phyloP scores from a whole-genome alignment of 805 yeast species.

The Metschnikowia lunata region DNA sequence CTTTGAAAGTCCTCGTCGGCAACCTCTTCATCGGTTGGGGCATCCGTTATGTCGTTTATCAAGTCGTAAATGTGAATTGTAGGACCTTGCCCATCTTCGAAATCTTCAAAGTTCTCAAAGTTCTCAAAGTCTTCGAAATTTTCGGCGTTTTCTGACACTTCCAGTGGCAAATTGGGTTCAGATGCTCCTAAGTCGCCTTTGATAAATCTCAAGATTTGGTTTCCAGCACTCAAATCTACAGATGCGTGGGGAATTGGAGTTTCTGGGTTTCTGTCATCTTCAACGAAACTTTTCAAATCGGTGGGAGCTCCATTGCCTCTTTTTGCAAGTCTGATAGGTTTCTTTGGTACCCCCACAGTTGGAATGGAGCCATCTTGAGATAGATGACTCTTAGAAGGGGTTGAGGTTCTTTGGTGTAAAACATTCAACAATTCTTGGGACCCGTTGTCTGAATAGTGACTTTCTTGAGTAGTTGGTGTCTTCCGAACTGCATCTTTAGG shows the following conservation, averaged over 20 bases:
- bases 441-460: neutral
- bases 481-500: neutral
- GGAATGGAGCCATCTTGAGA: neutral
- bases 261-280: neutral
- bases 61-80: constrained; percentile 21
- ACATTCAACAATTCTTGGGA: constrained; percentile 7
- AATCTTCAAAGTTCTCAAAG: constrained; percentile 32
- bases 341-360: neutral
- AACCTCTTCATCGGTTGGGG: constrained; percentile 17
- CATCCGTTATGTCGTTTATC: too few relatives aligned
- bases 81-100: constrained; percentile 22
- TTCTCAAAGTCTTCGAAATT: constrained; percentile 24
- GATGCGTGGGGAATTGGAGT: constrained; percentile 1
- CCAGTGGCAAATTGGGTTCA: neutral
- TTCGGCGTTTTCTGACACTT: neutral
- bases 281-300: constrained; percentile 1
- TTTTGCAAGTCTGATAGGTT: constrained; percentile 12
- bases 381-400: neutral
- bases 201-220: constrained; percentile 17
- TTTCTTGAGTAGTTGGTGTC: neutral
- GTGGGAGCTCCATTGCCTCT: constrained; percentile 7
- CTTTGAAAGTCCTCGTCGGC: constrained; percentile 4
- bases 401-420: constrained; percentile 4
- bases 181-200: constrained; percentile 7
- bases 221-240: constrained; percentile 18